Percentiles rank a stretch among this genome's conserved stretches.
Conservation (phyloP, 257 asterid species). For the Solanum sparsipilum region DNA sequence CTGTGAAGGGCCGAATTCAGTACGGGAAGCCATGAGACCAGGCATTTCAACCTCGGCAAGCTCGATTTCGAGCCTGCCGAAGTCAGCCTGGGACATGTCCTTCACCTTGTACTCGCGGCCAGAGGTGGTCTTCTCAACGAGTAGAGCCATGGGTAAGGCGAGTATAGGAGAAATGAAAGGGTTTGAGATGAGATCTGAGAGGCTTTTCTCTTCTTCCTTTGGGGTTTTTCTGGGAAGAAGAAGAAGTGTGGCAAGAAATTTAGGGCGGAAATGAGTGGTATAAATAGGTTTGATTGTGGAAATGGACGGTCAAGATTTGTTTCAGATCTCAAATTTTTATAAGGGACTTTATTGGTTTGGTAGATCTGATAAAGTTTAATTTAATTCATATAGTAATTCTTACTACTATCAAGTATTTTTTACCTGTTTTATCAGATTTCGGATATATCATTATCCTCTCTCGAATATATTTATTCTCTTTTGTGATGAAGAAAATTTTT, state of each 20-base stretch:
- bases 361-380: neutral
- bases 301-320: constrained; percentile 19
- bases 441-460: no score
- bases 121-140: constrained; percentile 59
- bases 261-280: neutral
- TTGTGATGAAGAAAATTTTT: no score
- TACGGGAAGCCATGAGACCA: constrained; percentile 61
- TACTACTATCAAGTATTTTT: no score
- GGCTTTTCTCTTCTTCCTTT: neutral
- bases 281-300: constrained; percentile 9
- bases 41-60: constrained; percentile 93
- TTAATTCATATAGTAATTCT: neutral
- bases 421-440: no score
- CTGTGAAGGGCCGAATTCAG: constrained; percentile 66
- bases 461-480: no score
- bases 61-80: constrained; percentile 79
- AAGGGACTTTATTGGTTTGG: neutral
- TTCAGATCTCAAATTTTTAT: neutral
- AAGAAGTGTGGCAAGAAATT: constrained; percentile 10
- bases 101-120: constrained; percentile 88
- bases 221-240: neutral
- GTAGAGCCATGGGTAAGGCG: constrained; percentile 42
- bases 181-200: neutral
- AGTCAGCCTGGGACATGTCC: constrained; percentile 91
- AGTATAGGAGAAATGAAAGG: neutral